phyloP scores from a whole-genome alignment of 1,284 basidiomycete genomes.

The Melampsora americana region DNA sequence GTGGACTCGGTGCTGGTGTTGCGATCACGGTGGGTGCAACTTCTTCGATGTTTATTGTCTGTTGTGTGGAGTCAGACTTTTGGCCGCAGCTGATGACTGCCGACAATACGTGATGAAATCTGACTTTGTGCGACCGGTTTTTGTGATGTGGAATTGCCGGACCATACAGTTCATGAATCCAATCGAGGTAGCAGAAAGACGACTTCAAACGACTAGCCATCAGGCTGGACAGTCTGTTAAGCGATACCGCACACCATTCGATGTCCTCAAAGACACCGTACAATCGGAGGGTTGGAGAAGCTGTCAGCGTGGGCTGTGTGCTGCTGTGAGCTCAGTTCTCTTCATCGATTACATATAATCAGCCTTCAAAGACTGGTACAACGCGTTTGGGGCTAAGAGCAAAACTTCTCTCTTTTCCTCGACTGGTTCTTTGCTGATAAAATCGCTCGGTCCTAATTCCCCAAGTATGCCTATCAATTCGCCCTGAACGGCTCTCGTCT shows the following conservation, averaged over 20 bases:
- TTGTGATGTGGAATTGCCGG: too few species aligned
- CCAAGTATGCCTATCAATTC: constrained; percentile 61
- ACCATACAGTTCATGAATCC: constrained; percentile 9
- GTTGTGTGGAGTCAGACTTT: too few species aligned
- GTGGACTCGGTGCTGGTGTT: constrained; percentile 1
- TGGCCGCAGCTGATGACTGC: too few species aligned
- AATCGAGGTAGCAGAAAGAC: constrained; percentile 82
- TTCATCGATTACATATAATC: too few species aligned
- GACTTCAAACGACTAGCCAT: constrained; percentile 88
- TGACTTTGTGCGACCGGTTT: too few species aligned
- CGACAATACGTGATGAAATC: too few species aligned
- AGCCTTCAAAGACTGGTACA: too few species aligned
- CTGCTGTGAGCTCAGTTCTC: neutral
- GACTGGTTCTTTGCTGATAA: too few species aligned
- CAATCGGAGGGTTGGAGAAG: neutral
- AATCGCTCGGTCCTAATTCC: too few species aligned
- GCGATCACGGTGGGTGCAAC: neutral
- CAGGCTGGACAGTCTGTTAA: constrained; percentile 54
- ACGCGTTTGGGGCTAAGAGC: too few species aligned
- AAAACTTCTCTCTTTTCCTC: too few species aligned
- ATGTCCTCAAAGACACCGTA: neutral
- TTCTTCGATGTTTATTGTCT: too few species aligned
- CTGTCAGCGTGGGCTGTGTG: neutral
- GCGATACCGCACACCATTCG: neutral
- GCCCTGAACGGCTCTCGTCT: constrained; percentile 83